phyloP scores from a whole-genome alignment of 306 rosid species.

The Cyclanthera cordifolia region DNA sequence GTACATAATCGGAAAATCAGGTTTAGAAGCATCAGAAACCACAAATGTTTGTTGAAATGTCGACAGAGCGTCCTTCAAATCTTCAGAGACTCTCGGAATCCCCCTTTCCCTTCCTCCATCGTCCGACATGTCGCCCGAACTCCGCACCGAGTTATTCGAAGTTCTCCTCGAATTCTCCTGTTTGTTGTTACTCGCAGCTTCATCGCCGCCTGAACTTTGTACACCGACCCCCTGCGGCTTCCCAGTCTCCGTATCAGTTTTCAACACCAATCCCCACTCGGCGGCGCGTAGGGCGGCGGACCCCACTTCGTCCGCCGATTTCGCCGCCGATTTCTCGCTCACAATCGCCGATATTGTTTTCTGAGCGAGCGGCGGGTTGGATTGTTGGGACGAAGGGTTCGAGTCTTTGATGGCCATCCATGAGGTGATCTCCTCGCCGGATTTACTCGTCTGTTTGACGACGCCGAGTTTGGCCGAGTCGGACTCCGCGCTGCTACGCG shows the following conservation, averaged over 20 bases:
- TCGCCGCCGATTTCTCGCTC: slow-evolving; percentile 19
- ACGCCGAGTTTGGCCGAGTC: slow-evolving; percentile 16
- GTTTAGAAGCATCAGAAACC: slow-evolving; percentile 83
- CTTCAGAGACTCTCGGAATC: slow-evolving; percentile 63
- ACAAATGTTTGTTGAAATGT: slow-evolving; percentile 90
- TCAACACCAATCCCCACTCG: slow-evolving; percentile 85
- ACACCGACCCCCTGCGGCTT: slow-evolving; percentile 63
- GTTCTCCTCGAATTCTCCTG: slow-evolving; percentile 30
- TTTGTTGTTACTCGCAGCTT: slow-evolving; percentile 20
- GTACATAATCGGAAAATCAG: slow-evolving; percentile 82
- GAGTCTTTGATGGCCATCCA: slow-evolving; percentile 81
- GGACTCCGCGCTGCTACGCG: slow-evolving; percentile 12
- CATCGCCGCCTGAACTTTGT: slow-evolving; percentile 62
- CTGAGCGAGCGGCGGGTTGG: slow-evolving; percentile 15
- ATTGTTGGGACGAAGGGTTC: slow-evolving; percentile 17
- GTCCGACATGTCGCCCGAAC: slow-evolving; percentile 56
- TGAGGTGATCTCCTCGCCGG: slow-evolving; percentile 41
- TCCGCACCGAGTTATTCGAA: slow-evolving; percentile 53
- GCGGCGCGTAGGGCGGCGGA: slow-evolving; percentile 71
- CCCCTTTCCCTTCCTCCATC: slow-evolving; percentile 40
- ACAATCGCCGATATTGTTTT: slow-evolving; percentile 25
- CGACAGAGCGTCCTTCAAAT: slow-evolving; percentile 61
- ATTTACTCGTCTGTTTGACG: slow-evolving; percentile 15
- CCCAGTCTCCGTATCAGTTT: slow-evolving; percentile 69
- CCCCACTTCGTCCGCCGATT: slow-evolving; percentile 20